Evolutionary conservation across 2,329 filamentous ascomycete species (phyloP), one percentile per base, ranked within the genome.

Genomic region (Aspergillus nomiae): DNA sequence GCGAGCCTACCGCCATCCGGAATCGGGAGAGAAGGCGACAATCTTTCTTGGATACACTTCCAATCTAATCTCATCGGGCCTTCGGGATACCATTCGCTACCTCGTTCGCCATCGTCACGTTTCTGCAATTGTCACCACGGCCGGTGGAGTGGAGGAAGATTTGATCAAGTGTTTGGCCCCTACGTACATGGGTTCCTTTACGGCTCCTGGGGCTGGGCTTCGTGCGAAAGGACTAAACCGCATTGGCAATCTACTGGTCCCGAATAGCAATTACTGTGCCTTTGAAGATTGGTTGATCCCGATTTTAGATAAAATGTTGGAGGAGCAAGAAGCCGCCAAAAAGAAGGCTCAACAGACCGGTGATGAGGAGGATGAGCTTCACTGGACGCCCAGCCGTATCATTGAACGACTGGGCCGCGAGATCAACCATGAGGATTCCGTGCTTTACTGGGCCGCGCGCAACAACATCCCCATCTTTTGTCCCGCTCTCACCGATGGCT

Each of bases 271-370:
- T 81, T 96, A 99, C 82, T 98, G 95, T 77, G 89, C 90, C 8
- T 99, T 99, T 71, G 95, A 99, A 77, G 95, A 99, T 81, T 99
- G 95, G 95, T 84, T 99, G 8, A 86, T 98, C 56, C 95, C 95
- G 2, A 96, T 99, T 69, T 83, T 99, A n/a, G 92, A 98, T 80
- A 88, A 82, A 69, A 95, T 99, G 92, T 85, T 98, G 2, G 90
- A 90, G 69, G 95, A 99, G 79, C 95, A 99, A 77, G 94, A 98
- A 76, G 89, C 88, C 0, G 90, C 87, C 71, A 91, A 88, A 75
- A 84, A 84, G 26, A 87, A 85, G 10, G 77, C 80, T 2, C 68
- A 65, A 28, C 66, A 74, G 60, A 77, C 75, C 0, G 75, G 76
- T 3, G 63, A 78, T 60, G 82, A 84, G 50, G 87, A 90, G 61